Percentiles rank a stretch among this genome's conserved stretches.
Evolutionary conservation across 768 basidiomycete genomes (phyloP).

Genomic region (Leccinellum luteum): DNA sequence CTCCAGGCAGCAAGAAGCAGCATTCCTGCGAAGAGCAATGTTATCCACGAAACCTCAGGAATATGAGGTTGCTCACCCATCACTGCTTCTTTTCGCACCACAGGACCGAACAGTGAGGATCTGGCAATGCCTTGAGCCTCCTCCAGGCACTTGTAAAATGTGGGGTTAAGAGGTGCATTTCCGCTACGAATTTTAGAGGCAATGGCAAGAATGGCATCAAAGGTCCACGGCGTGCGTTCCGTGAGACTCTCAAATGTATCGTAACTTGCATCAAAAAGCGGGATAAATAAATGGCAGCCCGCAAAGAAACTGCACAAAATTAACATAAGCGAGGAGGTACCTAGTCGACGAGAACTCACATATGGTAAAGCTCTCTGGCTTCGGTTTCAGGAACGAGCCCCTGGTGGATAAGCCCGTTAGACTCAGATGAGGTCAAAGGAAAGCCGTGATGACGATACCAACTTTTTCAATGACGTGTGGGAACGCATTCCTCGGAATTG

Average conservation of each 20-base stretch:
- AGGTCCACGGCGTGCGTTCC: constrained; percentile 94
- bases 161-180: constrained; percentile 77
- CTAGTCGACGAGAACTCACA: constrained; percentile 47
- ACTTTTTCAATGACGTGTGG: constrained; percentile 90
- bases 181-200: constrained; percentile 91
- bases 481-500: constrained; percentile 81
- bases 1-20: constrained; percentile 90
- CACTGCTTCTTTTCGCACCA: constrained; percentile 92
- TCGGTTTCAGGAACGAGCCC: constrained; percentile 83
- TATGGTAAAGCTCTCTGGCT: constrained; percentile 88
- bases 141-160: constrained; percentile 89
- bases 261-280: constrained; percentile 88
- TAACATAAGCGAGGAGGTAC: not conserved
- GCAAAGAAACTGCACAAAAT: constrained; percentile 75
- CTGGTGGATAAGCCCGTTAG: constrained; percentile 35
- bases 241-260: constrained; percentile 91
- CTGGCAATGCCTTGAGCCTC: constrained; percentile 96
- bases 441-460: constrained; percentile 4
- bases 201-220: constrained; percentile 89
- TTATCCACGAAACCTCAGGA: constrained; percentile 3
- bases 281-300: constrained; percentile 95
- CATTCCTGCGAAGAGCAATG: constrained; percentile 60
- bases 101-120: constrained; percentile 89
- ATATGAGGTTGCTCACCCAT: constrained; percentile 55
- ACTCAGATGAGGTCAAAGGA: not conserved